Percentiles rank a stretch among this genome's conserved stretches.
phyloP scores from a whole-genome alignment of 768 basidiomycete species.

The Xerocomellus chrysenteron region DNA sequence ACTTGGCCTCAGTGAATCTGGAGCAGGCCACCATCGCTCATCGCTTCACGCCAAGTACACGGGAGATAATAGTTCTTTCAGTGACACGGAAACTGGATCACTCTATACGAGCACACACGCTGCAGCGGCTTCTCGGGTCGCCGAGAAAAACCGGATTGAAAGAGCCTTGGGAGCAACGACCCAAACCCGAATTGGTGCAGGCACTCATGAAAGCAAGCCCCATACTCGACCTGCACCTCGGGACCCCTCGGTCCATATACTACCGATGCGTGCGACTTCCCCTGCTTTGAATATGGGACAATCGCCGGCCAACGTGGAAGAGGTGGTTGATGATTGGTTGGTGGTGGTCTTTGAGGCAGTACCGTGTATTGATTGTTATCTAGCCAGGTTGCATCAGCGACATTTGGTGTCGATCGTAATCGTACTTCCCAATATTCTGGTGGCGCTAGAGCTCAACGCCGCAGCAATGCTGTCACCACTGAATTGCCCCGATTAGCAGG shows the following conservation, averaged over 20 bases:
- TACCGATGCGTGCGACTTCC: not conserved
- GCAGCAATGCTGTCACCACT: not conserved
- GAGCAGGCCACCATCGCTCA: not conserved
- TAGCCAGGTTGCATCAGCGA: slow-evolving; percentile 3
- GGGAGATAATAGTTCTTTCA: not conserved
- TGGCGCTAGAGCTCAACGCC: not conserved
- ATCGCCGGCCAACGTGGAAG: not conserved
- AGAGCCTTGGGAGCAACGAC: not conserved
- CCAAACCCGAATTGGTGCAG: not conserved
- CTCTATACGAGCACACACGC: not conserved
- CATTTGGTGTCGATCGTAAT: not conserved
- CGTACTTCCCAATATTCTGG: not conserved
- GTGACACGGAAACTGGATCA: not conserved
- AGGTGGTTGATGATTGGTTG: slow-evolving; percentile 4
- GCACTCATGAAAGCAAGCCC: slow-evolving; percentile 13
- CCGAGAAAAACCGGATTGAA: not conserved
- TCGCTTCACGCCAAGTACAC: not conserved
- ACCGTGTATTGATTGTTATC: not conserved
- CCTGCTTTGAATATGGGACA: not conserved
- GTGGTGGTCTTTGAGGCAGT: not conserved
- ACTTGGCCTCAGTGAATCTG: not conserved
- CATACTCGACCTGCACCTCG: slow-evolving; percentile 1
- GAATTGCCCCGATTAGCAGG: not conserved
- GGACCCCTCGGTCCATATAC: not conserved
- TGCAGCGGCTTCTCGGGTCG: not conserved